Evolutionary conservation across 192 early-diverging fungal species (phyloP), one percentile per base, ranked within the genome.

Genomic region (Phlyctochytrium arcticum): DNA sequence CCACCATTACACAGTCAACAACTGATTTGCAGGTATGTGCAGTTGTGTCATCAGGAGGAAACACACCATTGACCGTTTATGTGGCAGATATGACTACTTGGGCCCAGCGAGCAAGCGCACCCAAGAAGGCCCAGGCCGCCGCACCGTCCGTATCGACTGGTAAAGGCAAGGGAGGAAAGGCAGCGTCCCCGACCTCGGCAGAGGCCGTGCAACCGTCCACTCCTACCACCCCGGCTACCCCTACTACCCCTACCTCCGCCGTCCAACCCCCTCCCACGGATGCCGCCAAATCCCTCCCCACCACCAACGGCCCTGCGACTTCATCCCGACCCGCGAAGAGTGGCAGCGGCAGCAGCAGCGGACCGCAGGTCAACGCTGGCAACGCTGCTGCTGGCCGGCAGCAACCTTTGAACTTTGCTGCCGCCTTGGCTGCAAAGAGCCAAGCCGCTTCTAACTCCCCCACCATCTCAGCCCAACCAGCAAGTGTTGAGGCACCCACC

Each of bases 71-170:
- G n/a, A n/a, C n/a, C n/a, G n/a, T n/a, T n/a, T n/a, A n/a, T n/a
- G n/a, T n/a, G n/a, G n/a, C n/a, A n/a, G 39, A 44, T 12, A 44
- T 44, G 37, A 51, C 33, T 10, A 51, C 36, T 10, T 42, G 37
- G 63, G 63, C 57, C 7, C 54, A 46, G 33, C 29, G 46, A 24
- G 46, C 50, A n/a, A 26, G 57, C 34, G 63, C 63, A 19, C 60
- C 48, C 42, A 62, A 62, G 27, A 62, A 48, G 23, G 15, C 60
- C 5, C 44, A 5, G 27, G 26, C 7, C n/a, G 39, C 39, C 15
- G 39, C 39, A n/a, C 39, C 39, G 39, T n/a, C 39, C 21, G 39
- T 44, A 19, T n/a, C 12, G 12, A 19, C 21, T n/a, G 39, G 39
- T 12, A 44, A 44, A 19, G 39, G 39, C 21, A 44, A 44, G n/a